Percentiles rank a stretch among this genome's conserved stretches.
phyloP scores from a whole-genome alignment of 1,139 yeast species.

The Casaregolazyma lundiana region DNA sequence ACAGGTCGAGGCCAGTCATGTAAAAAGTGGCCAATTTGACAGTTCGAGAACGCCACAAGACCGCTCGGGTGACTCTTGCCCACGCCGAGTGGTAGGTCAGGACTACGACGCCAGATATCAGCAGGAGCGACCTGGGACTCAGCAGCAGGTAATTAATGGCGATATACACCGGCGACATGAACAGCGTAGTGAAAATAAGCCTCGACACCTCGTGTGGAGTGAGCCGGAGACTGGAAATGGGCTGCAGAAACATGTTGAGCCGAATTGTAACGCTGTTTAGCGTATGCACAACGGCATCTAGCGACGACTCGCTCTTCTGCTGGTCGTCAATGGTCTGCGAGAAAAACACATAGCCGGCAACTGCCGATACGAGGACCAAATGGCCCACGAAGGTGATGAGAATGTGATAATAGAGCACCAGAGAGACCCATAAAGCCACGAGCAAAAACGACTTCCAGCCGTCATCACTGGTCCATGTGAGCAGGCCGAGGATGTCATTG shows the following conservation, averaged over 20 bases:
- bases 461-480: slow-evolving; percentile 92
- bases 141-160: slow-evolving; percentile 61
- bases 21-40: slow-evolving; percentile 71
- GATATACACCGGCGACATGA: slow-evolving; percentile 79
- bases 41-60: slow-evolving; percentile 76
- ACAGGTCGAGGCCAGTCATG: slow-evolving; percentile 81
- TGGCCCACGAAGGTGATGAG: slow-evolving; percentile 79
- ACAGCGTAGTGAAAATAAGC: slow-evolving; percentile 73
- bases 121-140: slow-evolving; percentile 64
- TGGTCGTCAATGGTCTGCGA: slow-evolving; percentile 39
- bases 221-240: slow-evolving; percentile 64
- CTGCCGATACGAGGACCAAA: slow-evolving; percentile 59
- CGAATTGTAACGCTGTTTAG: slow-evolving; percentile 71
- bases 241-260: slow-evolving; percentile 70
- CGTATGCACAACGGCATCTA: slow-evolving; percentile 84
- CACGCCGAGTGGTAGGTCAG: slow-evolving; percentile 84
- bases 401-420: slow-evolving; percentile 68
- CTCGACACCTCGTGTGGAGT: slow-evolving; percentile 77
- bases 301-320: slow-evolving; percentile 65
- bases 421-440: slow-evolving; percentile 51
- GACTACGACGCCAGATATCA: slow-evolving; percentile 56
- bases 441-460: slow-evolving; percentile 68
- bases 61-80: slow-evolving; percentile 71
- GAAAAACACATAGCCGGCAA: slow-evolving; percentile 59
- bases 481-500: slow-evolving; percentile 61